Evolutionary conservation across 192 early-diverging fungal species (phyloP), one percentile per base, ranked within the genome.

Genomic region (Phycomyces nitens): DNA sequence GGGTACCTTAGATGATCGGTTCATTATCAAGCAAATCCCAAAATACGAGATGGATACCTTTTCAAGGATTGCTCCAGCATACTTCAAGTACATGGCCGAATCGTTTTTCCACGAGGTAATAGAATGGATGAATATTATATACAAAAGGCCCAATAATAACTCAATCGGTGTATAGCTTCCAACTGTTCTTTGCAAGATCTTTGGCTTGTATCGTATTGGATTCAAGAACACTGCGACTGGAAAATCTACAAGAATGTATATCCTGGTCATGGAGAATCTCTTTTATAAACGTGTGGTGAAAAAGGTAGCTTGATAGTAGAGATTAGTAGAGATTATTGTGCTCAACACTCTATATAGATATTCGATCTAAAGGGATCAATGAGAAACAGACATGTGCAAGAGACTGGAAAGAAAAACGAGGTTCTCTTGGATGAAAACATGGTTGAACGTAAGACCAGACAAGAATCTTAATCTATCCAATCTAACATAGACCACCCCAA

Each of bases 311-410:
- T 15, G 10, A 16, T 5, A 40, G 24, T n/a, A n/a, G n/a, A n/a
- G n/a, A n/a, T n/a, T n/a, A n/a, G n/a, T n/a, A n/a, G n/a, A n/a
- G n/a, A n/a, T n/a, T n/a, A n/a, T n/a, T n/a, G n/a, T n/a, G n/a
- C n/a, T n/a, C n/a, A n/a, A n/a, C n/a, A n/a, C n/a, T 24, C 16
- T 42, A 56, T 73, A 29, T 75, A 89, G 72, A 81, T 94, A 8
- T 97, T 90, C 74, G 94, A 97, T 74, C 77, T 99, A 29, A 98
- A 98, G 69, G 95, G 92, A 4, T 99, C 97, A 0, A 88, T 91
- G 70, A 84, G 97, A 53, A 99, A 99, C 67, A 86, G 97, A 22
- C 89, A 92, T 80, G 94, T 93, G 0, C 88, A 92, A 68, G 89
- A 91, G 12, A 92, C 91, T 4, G 92, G 91, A 23, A 80, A 79